These are phyloP conservation scores for Phyllosticta ampelicida DNA, from an alignment of 2,329 filamentous ascomycete genomes.

Conservation along the genomic window DNA sequence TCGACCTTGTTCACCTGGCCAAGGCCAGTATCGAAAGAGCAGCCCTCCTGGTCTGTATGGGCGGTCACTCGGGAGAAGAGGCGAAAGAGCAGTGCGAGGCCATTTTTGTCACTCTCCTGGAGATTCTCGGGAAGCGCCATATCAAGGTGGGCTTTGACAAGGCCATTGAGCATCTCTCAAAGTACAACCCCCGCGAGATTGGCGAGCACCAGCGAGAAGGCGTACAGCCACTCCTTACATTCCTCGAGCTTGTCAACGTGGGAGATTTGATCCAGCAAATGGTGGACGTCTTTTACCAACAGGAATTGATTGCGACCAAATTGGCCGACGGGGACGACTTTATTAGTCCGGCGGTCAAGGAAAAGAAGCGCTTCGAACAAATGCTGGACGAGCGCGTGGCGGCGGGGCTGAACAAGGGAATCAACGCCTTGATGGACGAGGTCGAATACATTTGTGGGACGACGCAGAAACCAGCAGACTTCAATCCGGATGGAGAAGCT, in stretches of 20 bases:
- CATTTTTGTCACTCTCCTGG: constrained; percentile 77
- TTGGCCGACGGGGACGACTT: constrained; percentile 92
- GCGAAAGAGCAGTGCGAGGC: constrained; percentile 79
- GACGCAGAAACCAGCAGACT: constrained; percentile 76
- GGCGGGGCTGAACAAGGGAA: constrained; percentile 90
- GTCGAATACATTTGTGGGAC: constrained; percentile 92
- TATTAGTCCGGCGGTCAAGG: constrained; percentile 77
- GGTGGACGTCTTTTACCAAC: constrained; percentile 97
- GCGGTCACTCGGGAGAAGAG: constrained; percentile 69
- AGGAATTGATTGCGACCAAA: constrained; percentile 73
- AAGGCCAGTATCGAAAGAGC: constrained; percentile 81
- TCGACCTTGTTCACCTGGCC: constrained; percentile 78
- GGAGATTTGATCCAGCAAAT: constrained; percentile 97
- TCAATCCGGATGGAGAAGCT: constrained; percentile 52
- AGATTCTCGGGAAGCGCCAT: constrained; percentile 75
- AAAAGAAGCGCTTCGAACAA: constrained; percentile 97
- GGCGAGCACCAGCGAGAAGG: constrained; percentile 56
- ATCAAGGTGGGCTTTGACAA: constrained; percentile 90
- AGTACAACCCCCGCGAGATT: constrained; percentile 81
- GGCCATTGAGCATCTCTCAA: constrained; percentile 79
- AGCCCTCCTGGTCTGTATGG: constrained; percentile 69
- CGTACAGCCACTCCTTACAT: constrained; percentile 86
- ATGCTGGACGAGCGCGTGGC: constrained; percentile 97
- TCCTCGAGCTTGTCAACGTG: constrained; percentile 94
- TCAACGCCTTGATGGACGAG: constrained; percentile 96